A percentile compares a stretch with the other conserved stretches of the same genome.
These are phyloP conservation scores for Posidonia oceanica DNA, from an alignment of 116 monocot genomes.

Conservation along the genomic window DNA sequence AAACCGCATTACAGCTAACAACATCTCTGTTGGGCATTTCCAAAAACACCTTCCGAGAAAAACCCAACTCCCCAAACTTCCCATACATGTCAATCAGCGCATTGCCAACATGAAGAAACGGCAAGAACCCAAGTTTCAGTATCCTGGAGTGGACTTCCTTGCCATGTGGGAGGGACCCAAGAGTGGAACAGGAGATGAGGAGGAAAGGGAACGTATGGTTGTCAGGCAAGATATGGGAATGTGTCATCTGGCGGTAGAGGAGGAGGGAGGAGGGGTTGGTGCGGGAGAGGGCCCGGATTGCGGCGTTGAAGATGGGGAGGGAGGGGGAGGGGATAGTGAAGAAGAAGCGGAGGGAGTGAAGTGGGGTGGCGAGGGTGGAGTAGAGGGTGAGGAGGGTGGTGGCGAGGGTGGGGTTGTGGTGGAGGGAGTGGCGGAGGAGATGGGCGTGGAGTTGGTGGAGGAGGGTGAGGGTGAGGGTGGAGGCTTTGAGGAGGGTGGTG, in stretches of 20 bases:
- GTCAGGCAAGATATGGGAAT: conserved; percentile 18
- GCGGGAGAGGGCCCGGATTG: conserved; percentile 21
- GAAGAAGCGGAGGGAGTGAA: conserved; percentile 21
- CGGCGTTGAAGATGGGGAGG: conserved; percentile 24
- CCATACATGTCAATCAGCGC: conserved; percentile 69
- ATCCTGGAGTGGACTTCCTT: conserved; percentile 38
- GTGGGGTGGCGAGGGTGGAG: conserved; percentile 16
- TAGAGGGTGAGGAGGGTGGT: conserved; percentile 21
- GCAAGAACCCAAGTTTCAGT: conserved; percentile 19
- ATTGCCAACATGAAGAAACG: conserved; percentile 38
- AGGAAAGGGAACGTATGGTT: conserved; percentile 58
- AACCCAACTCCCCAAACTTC: conserved; percentile 23
- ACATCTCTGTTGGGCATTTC: conserved; percentile 38
- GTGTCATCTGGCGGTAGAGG: conserved; percentile 35
- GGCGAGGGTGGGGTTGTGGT: conserved; percentile 5
- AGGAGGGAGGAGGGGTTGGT: conserved; percentile 10
- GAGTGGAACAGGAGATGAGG: conserved; percentile 37
- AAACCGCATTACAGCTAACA: conserved; percentile 44
- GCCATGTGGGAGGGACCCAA: conserved; percentile 6
- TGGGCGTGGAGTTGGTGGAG: conserved; percentile 24
- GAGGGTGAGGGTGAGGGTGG: conserved; percentile 5
- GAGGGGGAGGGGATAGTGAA: conserved; percentile 16
- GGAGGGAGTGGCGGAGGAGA: conserved; percentile 25
- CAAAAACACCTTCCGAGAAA: conserved; percentile 25
- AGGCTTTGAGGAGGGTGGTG: not conserved